phyloP scores from a whole-genome alignment of 2,329 filamentous ascomycete species.

The Aspergillus sp. region DNA sequence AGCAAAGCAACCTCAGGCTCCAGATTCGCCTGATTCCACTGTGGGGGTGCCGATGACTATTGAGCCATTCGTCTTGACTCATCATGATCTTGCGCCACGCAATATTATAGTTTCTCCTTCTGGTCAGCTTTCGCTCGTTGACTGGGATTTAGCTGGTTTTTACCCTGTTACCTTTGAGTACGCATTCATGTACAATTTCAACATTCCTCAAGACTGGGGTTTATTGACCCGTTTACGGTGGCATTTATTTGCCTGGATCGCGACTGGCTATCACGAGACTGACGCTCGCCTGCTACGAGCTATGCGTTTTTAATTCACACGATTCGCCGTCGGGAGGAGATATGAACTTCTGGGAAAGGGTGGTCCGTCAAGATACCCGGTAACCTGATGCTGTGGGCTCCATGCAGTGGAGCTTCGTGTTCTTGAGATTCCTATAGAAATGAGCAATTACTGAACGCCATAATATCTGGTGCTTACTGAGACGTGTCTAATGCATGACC shows the following conservation, averaged over 20 bases:
- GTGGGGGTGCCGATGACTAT: background rate
- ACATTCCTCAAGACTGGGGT: slow-evolving; percentile 11
- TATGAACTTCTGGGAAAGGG: background rate
- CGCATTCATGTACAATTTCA: slow-evolving; percentile 19
- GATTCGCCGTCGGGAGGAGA: background rate
- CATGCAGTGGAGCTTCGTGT: no score
- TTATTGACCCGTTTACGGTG: slow-evolving; percentile 60
- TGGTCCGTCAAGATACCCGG: background rate
- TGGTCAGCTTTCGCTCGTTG: slow-evolving; percentile 15
- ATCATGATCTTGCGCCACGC: slow-evolving; percentile 21
- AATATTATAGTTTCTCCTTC: slow-evolving; percentile 18
- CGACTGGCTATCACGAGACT: background rate
- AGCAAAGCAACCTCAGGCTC: slow-evolving; percentile 2
- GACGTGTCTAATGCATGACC: no score
- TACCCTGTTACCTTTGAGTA: slow-evolving; percentile 19
- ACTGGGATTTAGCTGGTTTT: slow-evolving; percentile 19
- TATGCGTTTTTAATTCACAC: background rate
- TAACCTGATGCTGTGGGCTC: background rate
- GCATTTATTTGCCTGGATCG: slow-evolving; percentile 49
- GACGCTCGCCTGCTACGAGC: background rate
- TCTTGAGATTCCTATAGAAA: no score
- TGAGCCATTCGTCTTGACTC: slow-evolving; percentile 16
- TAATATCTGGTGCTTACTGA: no score
- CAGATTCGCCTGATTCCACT: background rate
- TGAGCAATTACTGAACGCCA: no score